These are phyloP conservation scores for Aspergillus homomorphus DNA, from an alignment of 495 filamentous ascomycete genomes.

Conservation along the genomic window DNA sequence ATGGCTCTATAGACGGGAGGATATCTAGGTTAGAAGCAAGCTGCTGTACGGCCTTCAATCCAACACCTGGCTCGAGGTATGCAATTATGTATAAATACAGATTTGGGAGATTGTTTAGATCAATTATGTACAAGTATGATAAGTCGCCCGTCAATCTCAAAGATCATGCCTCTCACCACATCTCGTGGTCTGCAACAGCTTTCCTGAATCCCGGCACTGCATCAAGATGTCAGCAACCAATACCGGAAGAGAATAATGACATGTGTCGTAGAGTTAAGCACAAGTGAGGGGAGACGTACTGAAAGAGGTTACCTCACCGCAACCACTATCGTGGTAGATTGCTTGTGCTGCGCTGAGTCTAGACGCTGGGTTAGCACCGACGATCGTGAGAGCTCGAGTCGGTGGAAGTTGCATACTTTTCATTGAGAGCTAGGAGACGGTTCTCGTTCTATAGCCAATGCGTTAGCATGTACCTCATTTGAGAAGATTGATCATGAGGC, in stretches of 20 bases:
- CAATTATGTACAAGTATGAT: not conserved
- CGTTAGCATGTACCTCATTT: constrained; percentile 17
- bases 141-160: not conserved
- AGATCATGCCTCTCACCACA: not conserved
- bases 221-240: too few relatives aligned
- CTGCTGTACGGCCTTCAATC: too few relatives aligned
- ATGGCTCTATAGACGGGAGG: too few relatives aligned
- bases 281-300: constrained; percentile 25
- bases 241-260: not conserved
- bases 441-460: constrained; percentile 51
- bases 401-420: constrained; percentile 45
- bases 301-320: constrained; percentile 22
- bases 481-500: not conserved
- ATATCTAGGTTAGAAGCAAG: too few relatives aligned
- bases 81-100: not conserved
- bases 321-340: constrained; percentile 36
- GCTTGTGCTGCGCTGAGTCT: constrained; percentile 38
- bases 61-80: too few relatives aligned
- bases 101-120: not conserved
- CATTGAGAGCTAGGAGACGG: constrained; percentile 65
- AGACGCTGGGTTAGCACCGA: not conserved
- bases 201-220: constrained; percentile 39
- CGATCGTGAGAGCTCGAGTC: constrained; percentile 1
- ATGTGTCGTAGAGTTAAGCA: not conserved
- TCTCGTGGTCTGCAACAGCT: constrained; percentile 19